A percentile compares a stretch with the other conserved stretches of the same genome.
Conservation (phyloP, 306 rosid species). For the Medicago arabica region DNA sequence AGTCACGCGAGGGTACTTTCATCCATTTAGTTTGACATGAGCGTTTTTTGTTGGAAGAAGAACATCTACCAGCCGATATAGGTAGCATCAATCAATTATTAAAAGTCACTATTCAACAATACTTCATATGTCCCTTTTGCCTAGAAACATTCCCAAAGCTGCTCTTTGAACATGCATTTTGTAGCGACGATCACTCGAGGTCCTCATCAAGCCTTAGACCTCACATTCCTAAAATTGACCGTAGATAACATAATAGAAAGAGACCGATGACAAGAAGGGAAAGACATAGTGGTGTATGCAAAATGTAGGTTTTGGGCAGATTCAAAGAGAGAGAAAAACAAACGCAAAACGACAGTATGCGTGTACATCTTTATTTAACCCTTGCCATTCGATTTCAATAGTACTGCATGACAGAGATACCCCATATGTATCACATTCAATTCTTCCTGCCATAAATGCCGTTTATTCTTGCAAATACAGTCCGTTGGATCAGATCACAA, state of each 20-base stretch:
- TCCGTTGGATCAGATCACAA: constrained; percentile 8
- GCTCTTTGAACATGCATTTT: too few species aligned
- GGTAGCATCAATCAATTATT: too few species aligned
- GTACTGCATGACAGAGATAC: constrained; percentile 27
- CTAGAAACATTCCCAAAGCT: too few species aligned
- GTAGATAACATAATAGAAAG: not conserved
- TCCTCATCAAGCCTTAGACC: too few species aligned
- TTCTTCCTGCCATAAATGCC: constrained; percentile 39
- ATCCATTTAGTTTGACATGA: too few species aligned
- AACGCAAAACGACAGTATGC: constrained; percentile 7
- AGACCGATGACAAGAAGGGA: constrained; percentile 38
- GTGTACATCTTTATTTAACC: not conserved
- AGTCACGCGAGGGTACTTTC: too few species aligned
- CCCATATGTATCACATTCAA: constrained; percentile 36
- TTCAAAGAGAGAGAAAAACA: constrained; percentile 10
- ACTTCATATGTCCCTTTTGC: too few species aligned
- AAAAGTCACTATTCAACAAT: too few species aligned
- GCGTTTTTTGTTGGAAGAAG: too few species aligned
- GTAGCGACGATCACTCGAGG: too few species aligned
- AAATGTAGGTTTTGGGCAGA: constrained; percentile 31
- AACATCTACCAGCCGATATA: too few species aligned
- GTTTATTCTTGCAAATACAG: constrained; percentile 4
- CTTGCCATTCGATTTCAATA: not conserved
- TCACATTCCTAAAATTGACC: too few species aligned
- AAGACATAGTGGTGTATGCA: constrained; percentile 24